Percentiles rank a stretch among this genome's conserved stretches.
phyloP scores from a whole-genome alignment of 345 rosid genomes.

The Microcos paniculata region DNA sequence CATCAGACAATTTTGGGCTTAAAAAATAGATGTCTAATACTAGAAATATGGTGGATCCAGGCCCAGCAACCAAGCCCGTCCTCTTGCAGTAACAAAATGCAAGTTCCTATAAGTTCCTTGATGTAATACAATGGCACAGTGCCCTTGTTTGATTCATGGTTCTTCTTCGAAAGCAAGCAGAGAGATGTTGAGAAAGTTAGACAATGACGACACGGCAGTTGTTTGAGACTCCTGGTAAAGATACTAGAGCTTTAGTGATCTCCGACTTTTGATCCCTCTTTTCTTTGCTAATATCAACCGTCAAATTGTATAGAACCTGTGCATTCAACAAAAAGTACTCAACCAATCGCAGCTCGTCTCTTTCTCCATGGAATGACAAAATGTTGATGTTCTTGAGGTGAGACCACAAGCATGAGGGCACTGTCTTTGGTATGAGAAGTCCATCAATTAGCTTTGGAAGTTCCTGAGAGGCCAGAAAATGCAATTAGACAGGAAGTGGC shows the following conservation, averaged over 20 bases:
- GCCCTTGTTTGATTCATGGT: no score
- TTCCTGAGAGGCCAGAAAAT: background rate
- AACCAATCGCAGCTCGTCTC: background rate
- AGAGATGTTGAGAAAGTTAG: background rate
- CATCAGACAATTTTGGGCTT: no score
- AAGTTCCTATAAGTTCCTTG: no score
- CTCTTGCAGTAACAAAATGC: no score
- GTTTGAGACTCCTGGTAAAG: background rate
- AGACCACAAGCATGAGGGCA: background rate
- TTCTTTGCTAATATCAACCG: background rate
- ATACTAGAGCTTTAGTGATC: background rate
- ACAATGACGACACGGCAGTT: background rate
- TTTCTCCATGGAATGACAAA: background rate
- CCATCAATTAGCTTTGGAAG: background rate
- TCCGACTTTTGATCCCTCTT: no score
- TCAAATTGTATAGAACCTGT: background rate
- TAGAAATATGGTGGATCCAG: no score
- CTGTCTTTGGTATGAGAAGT: background rate
- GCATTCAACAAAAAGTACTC: background rate
- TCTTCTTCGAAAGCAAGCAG: no score
- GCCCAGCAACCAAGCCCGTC: no score
- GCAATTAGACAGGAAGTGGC: background rate
- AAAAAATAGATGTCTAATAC: no score
- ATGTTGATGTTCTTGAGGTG: background rate
- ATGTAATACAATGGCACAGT: no score